Conservation (phyloP, 177 flowering plant species). For the Vitis hybrid region DNA sequence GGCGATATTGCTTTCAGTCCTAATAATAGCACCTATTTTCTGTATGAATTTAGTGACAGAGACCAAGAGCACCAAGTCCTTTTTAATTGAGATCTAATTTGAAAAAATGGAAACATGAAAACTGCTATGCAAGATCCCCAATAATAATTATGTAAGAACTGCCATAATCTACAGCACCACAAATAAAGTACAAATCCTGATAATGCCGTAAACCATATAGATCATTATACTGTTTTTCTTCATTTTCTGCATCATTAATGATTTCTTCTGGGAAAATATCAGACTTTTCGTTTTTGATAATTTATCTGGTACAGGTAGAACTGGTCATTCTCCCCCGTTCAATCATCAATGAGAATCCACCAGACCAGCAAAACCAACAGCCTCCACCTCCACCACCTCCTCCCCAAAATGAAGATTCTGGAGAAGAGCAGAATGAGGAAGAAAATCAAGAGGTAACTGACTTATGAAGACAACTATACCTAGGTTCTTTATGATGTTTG, state of each 20-base stretch:
- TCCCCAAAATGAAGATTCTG: conserved; percentile 75
- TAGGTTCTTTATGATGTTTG: neutral
- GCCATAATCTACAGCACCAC: too few relatives aligned
- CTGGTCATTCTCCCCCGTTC: conserved; percentile 96
- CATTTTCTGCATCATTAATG: neutral
- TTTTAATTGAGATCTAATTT: too few relatives aligned
- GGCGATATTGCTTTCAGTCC: too few relatives aligned
- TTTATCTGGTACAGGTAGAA: conserved; percentile 61
- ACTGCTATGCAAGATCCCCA: too few relatives aligned
- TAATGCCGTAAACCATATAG: neutral
- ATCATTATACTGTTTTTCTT: neutral
- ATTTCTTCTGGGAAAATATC: neutral
- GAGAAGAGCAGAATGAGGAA: conserved; percentile 74
- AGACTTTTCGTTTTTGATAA: neutral
- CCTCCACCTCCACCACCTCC: conserved; percentile 99
- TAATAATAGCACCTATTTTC: too few relatives aligned
- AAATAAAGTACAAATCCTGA: too few relatives aligned
- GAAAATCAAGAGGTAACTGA: conserved; percentile 70
- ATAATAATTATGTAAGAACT: too few relatives aligned
- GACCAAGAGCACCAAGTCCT: too few relatives aligned
- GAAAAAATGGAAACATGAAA: too few relatives aligned
- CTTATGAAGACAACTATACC: too few relatives aligned
- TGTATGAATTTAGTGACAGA: too few relatives aligned
- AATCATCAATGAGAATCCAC: conserved; percentile 68
- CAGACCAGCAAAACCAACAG: conserved; percentile 85